A percentile compares a stretch with the other conserved stretches of the same genome.
Evolutionary conservation across 169 alveolate species (phyloP).

Genomic region (Neospora caninum): DNA sequence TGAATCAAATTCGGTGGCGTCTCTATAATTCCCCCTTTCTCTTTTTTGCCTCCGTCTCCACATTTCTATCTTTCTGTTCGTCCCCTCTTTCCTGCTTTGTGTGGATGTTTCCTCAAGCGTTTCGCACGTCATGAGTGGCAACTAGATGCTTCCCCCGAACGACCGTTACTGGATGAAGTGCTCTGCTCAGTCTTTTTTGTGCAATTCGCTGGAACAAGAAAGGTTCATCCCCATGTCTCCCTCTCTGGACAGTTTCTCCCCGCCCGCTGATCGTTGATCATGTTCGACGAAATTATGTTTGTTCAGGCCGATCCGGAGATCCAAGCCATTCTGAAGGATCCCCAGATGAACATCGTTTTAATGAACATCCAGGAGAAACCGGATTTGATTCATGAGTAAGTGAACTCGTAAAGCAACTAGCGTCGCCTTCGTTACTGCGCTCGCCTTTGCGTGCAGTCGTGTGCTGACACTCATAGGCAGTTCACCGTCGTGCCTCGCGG

Average conservation of each 20-base stretch:
- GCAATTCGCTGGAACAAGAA: too few species aligned
- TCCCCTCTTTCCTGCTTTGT: too few species aligned
- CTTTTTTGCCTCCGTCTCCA: not conserved
- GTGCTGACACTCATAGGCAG: too few species aligned
- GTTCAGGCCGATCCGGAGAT: constrained; percentile 98
- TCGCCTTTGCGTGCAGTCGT: too few species aligned
- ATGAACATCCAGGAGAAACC: constrained; percentile 89
- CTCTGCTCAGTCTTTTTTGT: too few species aligned
- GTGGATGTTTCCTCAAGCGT: too few species aligned
- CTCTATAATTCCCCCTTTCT: not conserved
- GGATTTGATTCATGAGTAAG: constrained; percentile 65
- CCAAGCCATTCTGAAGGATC: constrained; percentile 94
- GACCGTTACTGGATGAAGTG: too few species aligned
- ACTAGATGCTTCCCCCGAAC: too few species aligned
- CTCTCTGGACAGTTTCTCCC: not conserved
- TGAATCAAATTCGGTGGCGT: not conserved
- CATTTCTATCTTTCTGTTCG: not conserved
- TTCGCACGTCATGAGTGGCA: too few species aligned
- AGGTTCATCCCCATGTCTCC: too few species aligned
- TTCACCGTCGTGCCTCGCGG: too few species aligned
- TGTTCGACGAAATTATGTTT: not conserved
- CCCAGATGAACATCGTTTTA: constrained; percentile 91
- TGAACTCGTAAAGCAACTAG: not conserved
- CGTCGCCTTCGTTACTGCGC: not conserved
- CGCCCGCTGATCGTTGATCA: not conserved